Evolutionary conservation across 2,329 filamentous ascomycete species (phyloP).

Genomic region (Monosporascus sp.): DNA sequence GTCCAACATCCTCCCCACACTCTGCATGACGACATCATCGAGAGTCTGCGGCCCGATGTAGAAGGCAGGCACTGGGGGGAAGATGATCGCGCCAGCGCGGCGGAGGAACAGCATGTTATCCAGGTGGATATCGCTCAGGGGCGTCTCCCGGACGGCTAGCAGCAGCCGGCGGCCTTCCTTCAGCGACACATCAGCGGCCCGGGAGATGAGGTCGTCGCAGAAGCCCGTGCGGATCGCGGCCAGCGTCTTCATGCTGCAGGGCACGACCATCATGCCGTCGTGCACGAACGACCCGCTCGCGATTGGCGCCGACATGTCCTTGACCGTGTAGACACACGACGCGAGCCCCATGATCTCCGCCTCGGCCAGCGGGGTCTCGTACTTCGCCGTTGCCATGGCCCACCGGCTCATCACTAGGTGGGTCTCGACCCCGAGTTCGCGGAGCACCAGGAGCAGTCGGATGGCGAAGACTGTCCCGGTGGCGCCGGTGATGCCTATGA

Average conservation of each 20-base stretch:
- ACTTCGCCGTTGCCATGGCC: conserved; percentile 42
- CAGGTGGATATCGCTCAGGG: conserved; percentile 42
- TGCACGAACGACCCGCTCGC: conserved; percentile 39
- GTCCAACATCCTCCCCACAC: conserved; percentile 41
- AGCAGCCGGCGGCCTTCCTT: conserved; percentile 38
- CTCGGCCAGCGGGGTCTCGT: conserved; percentile 37
- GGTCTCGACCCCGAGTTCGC: conserved; percentile 39
- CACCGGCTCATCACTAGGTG: conserved; percentile 44
- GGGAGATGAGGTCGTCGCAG: conserved; percentile 39
- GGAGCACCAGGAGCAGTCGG: conserved; percentile 34
- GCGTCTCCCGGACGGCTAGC: conserved; percentile 38
- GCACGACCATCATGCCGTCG: conserved; percentile 43
- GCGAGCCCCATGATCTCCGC: conserved; percentile 33
- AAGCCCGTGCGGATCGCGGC: conserved; percentile 35
- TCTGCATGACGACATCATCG: conserved; percentile 40
- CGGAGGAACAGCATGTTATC: conserved; percentile 38
- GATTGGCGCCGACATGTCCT: conserved; percentile 40
- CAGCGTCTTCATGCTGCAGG: conserved; percentile 45
- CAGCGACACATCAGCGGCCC: conserved; percentile 40
- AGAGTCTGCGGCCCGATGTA: conserved; percentile 35
- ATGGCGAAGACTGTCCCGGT: conserved; percentile 41
- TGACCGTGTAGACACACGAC: conserved; percentile 31
- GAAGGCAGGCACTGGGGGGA: conserved; percentile 38
- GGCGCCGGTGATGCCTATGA: conserved; percentile 46
- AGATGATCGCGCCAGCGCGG: conserved; percentile 35